Evolutionary conservation across 768 basidiomycete species (phyloP).

Genomic region (Dacryopinax primogenitus): DNA sequence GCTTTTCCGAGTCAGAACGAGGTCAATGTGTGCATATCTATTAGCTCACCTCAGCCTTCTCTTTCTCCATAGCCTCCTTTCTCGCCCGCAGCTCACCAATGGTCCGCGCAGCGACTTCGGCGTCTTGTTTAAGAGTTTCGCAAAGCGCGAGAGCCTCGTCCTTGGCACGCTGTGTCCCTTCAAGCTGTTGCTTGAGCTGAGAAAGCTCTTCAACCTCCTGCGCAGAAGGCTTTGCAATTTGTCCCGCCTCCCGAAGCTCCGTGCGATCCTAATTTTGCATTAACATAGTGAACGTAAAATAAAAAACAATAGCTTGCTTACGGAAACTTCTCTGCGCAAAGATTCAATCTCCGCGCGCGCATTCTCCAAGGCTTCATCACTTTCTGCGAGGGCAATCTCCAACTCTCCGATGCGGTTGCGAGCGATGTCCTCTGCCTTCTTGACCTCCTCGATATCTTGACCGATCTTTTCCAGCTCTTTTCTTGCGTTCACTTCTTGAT

Average conservation of each 20-base stretch:
- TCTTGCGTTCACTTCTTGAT: slow-evolving; percentile 57
- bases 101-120: neutral
- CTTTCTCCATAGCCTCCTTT: slow-evolving; percentile 1
- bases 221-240: slow-evolving; percentile 16
- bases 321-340: slow-evolving; percentile 57
- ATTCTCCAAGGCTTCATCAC: slow-evolving; percentile 73
- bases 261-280: neutral
- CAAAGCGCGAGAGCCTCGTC: slow-evolving; percentile 11
- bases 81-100: neutral
- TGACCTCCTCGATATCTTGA: slow-evolving; percentile 49
- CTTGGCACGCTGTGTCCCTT: slow-evolving; percentile 16
- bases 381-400: slow-evolving; percentile 81
- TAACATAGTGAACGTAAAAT: neutral
- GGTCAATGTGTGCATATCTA: neutral
- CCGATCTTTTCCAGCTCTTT: slow-evolving; percentile 57
- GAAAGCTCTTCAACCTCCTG: slow-evolving; percentile 32
- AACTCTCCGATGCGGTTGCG: slow-evolving; percentile 65
- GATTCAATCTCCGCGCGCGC: slow-evolving; percentile 81
- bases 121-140: slow-evolving; percentile 10
- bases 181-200: slow-evolving; percentile 21
- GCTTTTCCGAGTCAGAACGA: neutral
- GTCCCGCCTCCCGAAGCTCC: neutral
- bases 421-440: slow-evolving; percentile 48
- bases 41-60: slow-evolving; percentile 3
- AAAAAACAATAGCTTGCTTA: slow-evolving; percentile 38